Base-by-base conservation (phyloP, 2,329 filamentous ascomycete genomes). In the Lecanicillium sp. region DNA sequence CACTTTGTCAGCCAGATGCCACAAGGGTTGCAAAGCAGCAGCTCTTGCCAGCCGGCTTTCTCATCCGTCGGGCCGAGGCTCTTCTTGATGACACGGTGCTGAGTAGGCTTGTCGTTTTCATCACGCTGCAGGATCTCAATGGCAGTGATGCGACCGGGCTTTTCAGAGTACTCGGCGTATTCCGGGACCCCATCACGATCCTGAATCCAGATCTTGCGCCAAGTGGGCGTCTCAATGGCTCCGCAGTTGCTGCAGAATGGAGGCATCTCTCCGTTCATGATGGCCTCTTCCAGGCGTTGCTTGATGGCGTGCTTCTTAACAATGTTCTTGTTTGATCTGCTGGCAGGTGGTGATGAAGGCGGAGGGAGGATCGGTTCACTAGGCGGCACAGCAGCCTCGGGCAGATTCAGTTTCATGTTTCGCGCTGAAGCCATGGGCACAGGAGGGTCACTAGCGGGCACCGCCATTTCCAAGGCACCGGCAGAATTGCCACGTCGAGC, bases 1-100 rank as follows among this genome's bases (percentile, higher is more conserved):
- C 86, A 89, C 61, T 96, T 97, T 52, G 84, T 83, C 57, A 98
- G 83, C 89, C 90, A 98, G 35, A 98, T 82, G 15, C 93, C 93
- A 63, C 93, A 98, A 50, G 91, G 90, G 63, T 98, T 98, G 73
- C 93, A 98, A 30, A 97, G 77, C 23, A 87, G 75, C 48, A 87
- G 77, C 57, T 87, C 79, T 37, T 77, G 78, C 74, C 86, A 96
- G 4, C 67, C 60, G 33, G 77, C 74, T 62, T 83, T 84, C 62
- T 87, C 82, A 41, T 85, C 81, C 3, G 74, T 69, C 1, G 72
- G 60, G 2, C 67, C 77, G 6, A 90, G 64, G 10, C 77, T 78
- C 64, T 93, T 94, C 70, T 90, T 91, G 62, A 88, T 79, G 23
- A 91, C 71, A 43, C 89, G 83, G 63, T 90, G 89, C 38, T 78